Evolutionary conservation across 23 red algal genomes (phyloP).

Genomic region (Gracilariopsis chorda): DNA sequence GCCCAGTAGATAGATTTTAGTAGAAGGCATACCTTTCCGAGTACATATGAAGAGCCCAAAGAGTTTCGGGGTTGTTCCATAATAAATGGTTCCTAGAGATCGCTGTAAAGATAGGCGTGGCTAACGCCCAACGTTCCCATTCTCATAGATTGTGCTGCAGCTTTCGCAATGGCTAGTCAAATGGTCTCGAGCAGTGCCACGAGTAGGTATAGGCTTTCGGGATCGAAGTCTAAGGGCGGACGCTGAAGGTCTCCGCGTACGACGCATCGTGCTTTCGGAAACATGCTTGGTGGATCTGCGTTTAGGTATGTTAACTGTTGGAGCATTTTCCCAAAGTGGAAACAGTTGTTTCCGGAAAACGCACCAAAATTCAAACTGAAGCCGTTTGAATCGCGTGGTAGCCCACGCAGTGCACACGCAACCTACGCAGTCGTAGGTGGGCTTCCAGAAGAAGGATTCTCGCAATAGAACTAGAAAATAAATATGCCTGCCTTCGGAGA

Average conservation of each 20-base stretch:
- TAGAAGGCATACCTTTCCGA: not conserved
- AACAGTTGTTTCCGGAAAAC: not conserved
- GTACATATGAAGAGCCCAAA: not conserved
- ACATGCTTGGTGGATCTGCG: too few relatives aligned
- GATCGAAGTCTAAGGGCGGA: not conserved
- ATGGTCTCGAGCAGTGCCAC: not conserved
- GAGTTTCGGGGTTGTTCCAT: not conserved
- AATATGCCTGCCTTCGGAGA: too few relatives aligned
- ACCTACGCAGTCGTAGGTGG: too few relatives aligned
- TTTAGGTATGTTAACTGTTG: too few relatives aligned
- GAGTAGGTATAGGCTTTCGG: not conserved
- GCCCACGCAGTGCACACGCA: too few relatives aligned
- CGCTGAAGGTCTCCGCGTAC: not conserved
- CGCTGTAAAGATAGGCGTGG: not conserved
- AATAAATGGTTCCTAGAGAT: not conserved
- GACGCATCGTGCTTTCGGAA: not conserved
- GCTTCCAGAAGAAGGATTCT: too few relatives aligned
- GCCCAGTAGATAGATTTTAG: not conserved
- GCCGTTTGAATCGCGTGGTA: not conserved
- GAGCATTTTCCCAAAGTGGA: not conserved
- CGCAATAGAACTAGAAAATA: too few relatives aligned
- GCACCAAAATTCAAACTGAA: not conserved
- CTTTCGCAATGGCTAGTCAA: not conserved
- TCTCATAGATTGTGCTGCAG: not conserved
- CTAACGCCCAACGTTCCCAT: not conserved